Base-by-base conservation (phyloP, 257 asterid species). In the Jacaranda mimosifolia region DNA sequence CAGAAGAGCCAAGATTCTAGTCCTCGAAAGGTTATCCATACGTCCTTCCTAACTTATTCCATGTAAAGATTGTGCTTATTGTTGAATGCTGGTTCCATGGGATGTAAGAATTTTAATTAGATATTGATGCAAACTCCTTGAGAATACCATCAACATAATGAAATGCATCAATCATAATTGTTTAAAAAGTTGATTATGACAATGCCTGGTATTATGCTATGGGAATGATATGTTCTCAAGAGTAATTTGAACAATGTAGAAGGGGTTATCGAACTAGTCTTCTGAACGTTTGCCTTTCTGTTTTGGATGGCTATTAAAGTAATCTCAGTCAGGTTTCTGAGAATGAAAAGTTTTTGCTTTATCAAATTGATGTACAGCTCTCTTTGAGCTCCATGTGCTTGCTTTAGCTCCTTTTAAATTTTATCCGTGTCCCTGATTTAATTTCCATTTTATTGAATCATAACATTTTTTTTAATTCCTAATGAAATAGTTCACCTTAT, bases 11-110 rank as follows among this genome's bases (percentile, higher is more conserved):
- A 84, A 68, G 89, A 81, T 11, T 53, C 63, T 70, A 74, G 72
- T 70, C 73, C 83, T 53, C 79, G 63, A 46, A 90, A 88, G 92
- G 95, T 90, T n/a, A n/a, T n/a, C n/a, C n/a, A n/a, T n/a, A n/a
- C n/a, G n/a, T 69, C 13, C 40, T 63, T 74, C 66, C 36, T 42
- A 75, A 9, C 14, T n/a, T n/a, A n/a, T 26, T 49, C 17, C 32
- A 46, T 62, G 38, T 43, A 6, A 55, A 26, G 4, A 19, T 13
- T 11, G 7, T 32, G n/a, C n/a, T 15, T 13, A 65, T 13, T 68
- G 14, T 55, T 73, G 19, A 15, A n/a, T n/a, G n/a, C n/a, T 48
- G 1, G 63, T 70, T n/a, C 15, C 35, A 15, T 48, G 10, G 17
- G 43, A n/a, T 11, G 14, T 48, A n/a, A 62, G 8, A 52, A 73